Base-by-base conservation (phyloP, 257 asterid species). In the Solanum sejunctum region DNA sequence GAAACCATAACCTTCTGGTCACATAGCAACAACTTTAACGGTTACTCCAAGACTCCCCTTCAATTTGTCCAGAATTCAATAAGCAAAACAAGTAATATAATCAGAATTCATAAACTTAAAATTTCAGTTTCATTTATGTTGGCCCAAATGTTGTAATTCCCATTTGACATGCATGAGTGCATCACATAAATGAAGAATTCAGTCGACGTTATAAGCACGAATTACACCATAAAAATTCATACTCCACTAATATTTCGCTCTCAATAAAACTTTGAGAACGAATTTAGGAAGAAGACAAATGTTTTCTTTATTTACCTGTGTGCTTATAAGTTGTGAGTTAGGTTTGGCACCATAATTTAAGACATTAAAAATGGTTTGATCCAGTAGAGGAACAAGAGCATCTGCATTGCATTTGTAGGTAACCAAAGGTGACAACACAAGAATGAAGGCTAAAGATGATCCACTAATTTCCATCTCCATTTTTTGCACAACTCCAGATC, bases 321-420 rank as follows among this genome's bases (percentile, higher is more conserved):
- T 89, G 86, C 88, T 90, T 39, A 88, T 89, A 8, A 75, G 21
- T 47, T 67, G 18, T 6, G 47, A 78, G 64, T 89, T 89, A 15
- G 96, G 92, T 77, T 90, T 90, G 63, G 96, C 94, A 32, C 92
- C 94, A 58, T 67, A 92, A 71, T 61, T 39, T 85, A 91, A 3
- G 3, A 92, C 93, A 61, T 90, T 91, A 73, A 92, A 92, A 7
- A 87, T 49, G 26, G 81, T 88, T 28, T 32, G 82, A 23, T 41
- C 84, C 56, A 18, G 36, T 47, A 21, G 57, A 75, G 81, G 81
- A 75, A 75, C 71, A 12, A 9, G 55, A 66, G 83, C 82, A 2
- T 61, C 87, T 3, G 89, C 88, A 55, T 87, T 80, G 90, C 89
- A 87, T 45, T 43, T 70, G 54, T 43, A 66, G 85, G 87, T 72